A percentile compares a stretch with the other conserved stretches of the same genome.
phyloP scores from a whole-genome alignment of 805 yeast genomes.

The Metschnikowia peoriensis region DNA sequence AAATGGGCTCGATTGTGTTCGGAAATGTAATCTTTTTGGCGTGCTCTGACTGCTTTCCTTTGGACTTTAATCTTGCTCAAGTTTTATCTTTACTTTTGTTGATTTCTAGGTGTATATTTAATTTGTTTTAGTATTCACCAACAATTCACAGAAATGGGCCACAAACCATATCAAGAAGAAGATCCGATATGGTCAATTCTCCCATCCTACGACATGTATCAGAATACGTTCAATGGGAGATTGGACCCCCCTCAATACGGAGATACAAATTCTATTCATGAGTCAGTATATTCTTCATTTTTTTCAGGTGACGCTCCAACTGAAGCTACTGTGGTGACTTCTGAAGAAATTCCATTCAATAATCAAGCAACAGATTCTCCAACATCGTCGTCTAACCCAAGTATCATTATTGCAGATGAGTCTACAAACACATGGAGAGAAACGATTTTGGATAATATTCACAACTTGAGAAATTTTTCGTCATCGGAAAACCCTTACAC shows the following conservation, averaged over 20 bases:
- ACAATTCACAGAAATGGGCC: background rate
- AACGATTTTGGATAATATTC: conserved; percentile 38
- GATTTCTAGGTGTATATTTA: no score
- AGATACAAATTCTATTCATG: conserved; percentile 10
- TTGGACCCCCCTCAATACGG: conserved; percentile 17
- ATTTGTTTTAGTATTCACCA: no score
- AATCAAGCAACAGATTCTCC: background rate
- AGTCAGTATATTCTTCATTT: conserved; percentile 2
- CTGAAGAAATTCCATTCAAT: background rate
- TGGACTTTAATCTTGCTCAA: no score
- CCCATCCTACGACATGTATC: conserved; percentile 40
- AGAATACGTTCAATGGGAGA: conserved; percentile 14
- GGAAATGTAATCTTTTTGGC: no score
- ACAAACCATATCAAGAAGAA: conserved; percentile 10
- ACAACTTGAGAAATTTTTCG: conserved; percentile 32
- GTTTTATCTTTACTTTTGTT: no score
- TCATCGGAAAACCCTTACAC: conserved; percentile 27
- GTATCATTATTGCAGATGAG: conserved; percentile 35
- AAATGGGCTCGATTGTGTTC: no score
- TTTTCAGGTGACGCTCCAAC: conserved; percentile 4
- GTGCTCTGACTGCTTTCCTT: no score
- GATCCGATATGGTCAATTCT: conserved; percentile 41
- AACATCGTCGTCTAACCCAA: conserved; percentile 2
- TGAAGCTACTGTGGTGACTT: conserved; percentile 1
- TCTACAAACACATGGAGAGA: conserved; percentile 32